Conservation (phyloP, 805 yeast species). For the Candida fluviatilis region DNA sequence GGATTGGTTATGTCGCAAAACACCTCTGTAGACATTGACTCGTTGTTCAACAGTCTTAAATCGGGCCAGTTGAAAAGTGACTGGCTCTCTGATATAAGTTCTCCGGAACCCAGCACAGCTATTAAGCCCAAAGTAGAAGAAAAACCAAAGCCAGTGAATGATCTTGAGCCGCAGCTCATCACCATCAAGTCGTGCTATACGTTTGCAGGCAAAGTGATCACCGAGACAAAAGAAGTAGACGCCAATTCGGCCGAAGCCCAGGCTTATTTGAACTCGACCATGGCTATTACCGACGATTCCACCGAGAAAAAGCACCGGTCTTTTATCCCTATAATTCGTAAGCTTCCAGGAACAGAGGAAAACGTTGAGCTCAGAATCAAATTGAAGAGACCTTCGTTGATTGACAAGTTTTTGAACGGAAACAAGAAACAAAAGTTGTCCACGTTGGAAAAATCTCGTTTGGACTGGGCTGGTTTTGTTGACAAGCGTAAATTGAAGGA, state of each 20-base stretch:
- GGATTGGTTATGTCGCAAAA: slow-evolving; percentile 12
- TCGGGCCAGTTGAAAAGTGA: slow-evolving; percentile 4
- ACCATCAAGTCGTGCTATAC: slow-evolving; percentile 74
- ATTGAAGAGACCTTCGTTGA: slow-evolving; percentile 67
- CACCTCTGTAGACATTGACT: slow-evolving; percentile 25
- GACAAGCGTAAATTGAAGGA: slow-evolving; percentile 81
- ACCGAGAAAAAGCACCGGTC: slow-evolving; percentile 16
- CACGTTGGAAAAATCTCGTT: slow-evolving; percentile 85
- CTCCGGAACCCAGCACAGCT: slow-evolving; percentile 1
- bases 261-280: slow-evolving; percentile 64
- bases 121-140: slow-evolving; percentile 1
- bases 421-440: slow-evolving; percentile 72
- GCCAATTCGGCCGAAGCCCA: slow-evolving; percentile 80
- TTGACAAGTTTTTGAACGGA: slow-evolving; percentile 67
- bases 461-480: slow-evolving; percentile 94
- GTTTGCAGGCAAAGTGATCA: slow-evolving; percentile 81
- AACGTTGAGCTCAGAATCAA: slow-evolving; percentile 45
- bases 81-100: background rate
- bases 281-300: slow-evolving; percentile 20
- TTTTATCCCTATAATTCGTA: slow-evolving; percentile 31
- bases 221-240: slow-evolving; percentile 76
- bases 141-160: background rate
- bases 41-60: slow-evolving; percentile 26
- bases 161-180: slow-evolving; percentile 45
- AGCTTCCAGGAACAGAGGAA: slow-evolving; percentile 26